Evolutionary conservation across 2,329 filamentous ascomycete genomes (phyloP), one percentile per base, ranked within the genome.

Genomic region (Orbilia oligospora): DNA sequence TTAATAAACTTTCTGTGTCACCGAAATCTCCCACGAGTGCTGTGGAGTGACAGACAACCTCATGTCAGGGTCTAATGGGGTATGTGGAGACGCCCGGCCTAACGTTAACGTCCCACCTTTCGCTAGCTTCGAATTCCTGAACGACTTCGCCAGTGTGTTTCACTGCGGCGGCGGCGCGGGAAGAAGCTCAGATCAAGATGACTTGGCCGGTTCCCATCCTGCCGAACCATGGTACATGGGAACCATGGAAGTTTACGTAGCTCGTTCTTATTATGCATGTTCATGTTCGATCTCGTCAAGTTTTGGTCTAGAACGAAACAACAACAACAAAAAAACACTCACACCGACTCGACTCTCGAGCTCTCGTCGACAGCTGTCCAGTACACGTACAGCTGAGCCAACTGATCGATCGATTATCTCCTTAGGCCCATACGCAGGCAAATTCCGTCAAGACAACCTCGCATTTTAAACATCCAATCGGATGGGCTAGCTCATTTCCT

Each of bases 1-100:
- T 71, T 71, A 71, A 71, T 64, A 64, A 53, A 53, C 46, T 64
- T 63, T 71, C 30, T 46, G 55, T 63, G 36, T 24, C 53, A 49
- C 55, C 55, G 30, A 41, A 61, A n/a, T 55, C 20, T 36, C 16
- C 9, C 36, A 18, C 38, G 30, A 71, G 44, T 18, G 30, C 36
- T 24, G 41, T 22, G 51, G n/a, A n/a, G n/a, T 20, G 20, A 41
- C 46, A 9, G 30, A 20, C 14, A 12, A 68, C 14, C 18, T 20
- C 30, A 30, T 30, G 27, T 30, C 27, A 44, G 30, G 33, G 30
- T 61, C 66, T 9, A 61, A 24, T 56, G 30, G 8, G 20, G 36
- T 55, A 56, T 58, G 49, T 69, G 51, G 66, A 58, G 38, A 58
- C 51, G 38, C 65, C n/a, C 1, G 61, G 24, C 65, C 12, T 6